Conservation (phyloP, 345 rosid species). For the Barbarea vulgaris region DNA sequence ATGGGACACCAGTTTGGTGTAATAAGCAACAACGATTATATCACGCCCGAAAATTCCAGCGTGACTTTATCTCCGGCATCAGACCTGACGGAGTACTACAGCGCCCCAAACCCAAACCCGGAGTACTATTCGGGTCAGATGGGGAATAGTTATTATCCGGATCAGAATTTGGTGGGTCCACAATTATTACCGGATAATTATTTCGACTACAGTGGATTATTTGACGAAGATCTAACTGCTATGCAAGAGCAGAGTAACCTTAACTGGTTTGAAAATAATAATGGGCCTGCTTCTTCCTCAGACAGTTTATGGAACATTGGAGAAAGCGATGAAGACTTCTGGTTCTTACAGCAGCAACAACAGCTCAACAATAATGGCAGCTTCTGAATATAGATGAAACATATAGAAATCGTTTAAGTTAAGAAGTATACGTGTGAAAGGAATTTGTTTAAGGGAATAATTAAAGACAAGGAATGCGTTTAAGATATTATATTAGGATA, state of each 20-base stretch:
- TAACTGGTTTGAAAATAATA: constrained; percentile 55
- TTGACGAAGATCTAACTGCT: constrained; percentile 35
- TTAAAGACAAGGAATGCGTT: constrained; percentile 32
- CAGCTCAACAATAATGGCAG: constrained; percentile 53
- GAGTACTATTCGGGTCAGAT: constrained; percentile 52
- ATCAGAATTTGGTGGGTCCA: constrained; percentile 50
- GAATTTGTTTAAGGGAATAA: constrained; percentile 33
- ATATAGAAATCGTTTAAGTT: constrained; percentile 20
- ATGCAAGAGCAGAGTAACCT: constrained; percentile 54
- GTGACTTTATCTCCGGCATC: constrained; percentile 65
- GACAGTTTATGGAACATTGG: constrained; percentile 69
- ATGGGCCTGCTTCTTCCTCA: constrained; percentile 43
- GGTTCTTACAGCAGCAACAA: constrained; percentile 68
- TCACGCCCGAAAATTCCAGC: constrained; percentile 70
- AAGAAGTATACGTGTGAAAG: constrained; percentile 41
- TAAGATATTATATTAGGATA: constrained; percentile 25
- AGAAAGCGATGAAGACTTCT: constrained; percentile 59
- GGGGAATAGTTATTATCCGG: constrained; percentile 46
- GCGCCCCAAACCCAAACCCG: constrained; percentile 48
- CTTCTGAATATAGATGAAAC: constrained; percentile 40
- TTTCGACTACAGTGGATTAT: constrained; percentile 47
- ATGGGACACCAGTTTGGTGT: constrained; percentile 42
- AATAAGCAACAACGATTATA: constrained; percentile 36
- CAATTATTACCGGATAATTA: constrained; percentile 43
- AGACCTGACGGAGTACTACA: constrained; percentile 69